Conservation (phyloP, 1,284 basidiomycete species). For the Sporisorium exsertum region DNA sequence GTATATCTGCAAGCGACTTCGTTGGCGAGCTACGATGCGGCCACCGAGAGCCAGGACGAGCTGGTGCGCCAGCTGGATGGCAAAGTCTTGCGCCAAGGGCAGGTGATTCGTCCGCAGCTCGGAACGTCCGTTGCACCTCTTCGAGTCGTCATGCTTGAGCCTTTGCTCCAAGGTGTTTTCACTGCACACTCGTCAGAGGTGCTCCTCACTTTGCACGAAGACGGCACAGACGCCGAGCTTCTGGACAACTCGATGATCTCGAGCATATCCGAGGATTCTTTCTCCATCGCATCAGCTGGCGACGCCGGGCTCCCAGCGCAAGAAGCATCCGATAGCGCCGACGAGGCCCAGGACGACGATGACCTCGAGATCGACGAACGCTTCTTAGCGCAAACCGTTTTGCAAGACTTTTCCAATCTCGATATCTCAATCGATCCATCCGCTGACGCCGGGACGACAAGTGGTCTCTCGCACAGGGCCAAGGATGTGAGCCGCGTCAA, state of each 20-base stretch:
- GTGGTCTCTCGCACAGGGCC: not conserved
- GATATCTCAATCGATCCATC: conserved; percentile 39
- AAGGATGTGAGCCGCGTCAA: conserved; percentile 20
- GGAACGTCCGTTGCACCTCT: conserved; percentile 9
- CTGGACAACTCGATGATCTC: conserved; percentile 33
- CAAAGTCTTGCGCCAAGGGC: conserved; percentile 50
- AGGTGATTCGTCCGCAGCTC: conserved; percentile 25
- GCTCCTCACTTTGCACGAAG: conserved; percentile 42
- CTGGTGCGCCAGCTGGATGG: conserved; percentile 39
- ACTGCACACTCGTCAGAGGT: conserved; percentile 33
- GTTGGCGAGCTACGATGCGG: conserved; percentile 33
- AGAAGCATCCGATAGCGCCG: conserved; percentile 22
- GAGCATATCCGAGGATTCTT: conserved; percentile 26
- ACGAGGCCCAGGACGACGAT: conserved; percentile 37
- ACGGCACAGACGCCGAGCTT: conserved; percentile 17
- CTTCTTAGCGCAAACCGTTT: conserved; percentile 56
- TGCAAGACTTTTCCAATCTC: conserved; percentile 52
- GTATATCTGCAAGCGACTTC: conserved; percentile 54
- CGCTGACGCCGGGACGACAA: not conserved
- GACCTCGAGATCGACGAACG: conserved; percentile 56
- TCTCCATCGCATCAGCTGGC: conserved; percentile 25
- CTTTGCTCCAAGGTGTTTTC: conserved; percentile 60
- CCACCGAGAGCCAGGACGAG: conserved; percentile 25
- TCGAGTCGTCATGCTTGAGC: conserved; percentile 59
- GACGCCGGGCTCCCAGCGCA: conserved; percentile 6